Conservation (phyloP, 306 rosid genomes). For the Prunus salicina region DNA sequence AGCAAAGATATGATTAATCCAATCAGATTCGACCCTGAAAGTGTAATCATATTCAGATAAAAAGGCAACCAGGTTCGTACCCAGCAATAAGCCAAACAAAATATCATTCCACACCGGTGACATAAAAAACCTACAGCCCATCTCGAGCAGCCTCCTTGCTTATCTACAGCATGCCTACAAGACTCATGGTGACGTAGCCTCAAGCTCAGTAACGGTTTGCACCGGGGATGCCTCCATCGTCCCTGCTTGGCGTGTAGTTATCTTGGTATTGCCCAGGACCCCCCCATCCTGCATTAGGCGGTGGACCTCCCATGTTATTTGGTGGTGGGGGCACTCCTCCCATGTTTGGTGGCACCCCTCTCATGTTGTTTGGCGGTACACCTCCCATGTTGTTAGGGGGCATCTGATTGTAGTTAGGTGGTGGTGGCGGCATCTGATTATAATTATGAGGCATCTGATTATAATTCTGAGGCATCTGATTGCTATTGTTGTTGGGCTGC, state of each 20-base stretch:
- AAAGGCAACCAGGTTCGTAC: not conserved
- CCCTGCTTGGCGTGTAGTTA: constrained; percentile 36
- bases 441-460: constrained; percentile 14
- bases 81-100: not conserved
- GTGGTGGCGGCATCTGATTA: not conserved
- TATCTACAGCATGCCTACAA: constrained; percentile 31
- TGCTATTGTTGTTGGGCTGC: constrained; percentile 14
- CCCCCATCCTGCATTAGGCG: constrained; percentile 51
- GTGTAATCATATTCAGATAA: constrained; percentile 1
- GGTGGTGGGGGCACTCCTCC: constrained; percentile 8
- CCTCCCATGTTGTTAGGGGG: not conserved
- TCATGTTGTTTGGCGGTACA: constrained; percentile 31
- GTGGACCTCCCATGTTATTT: constrained; percentile 22
- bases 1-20: not conserved
- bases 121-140: not conserved
- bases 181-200: constrained; percentile 21
- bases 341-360: constrained; percentile 10
- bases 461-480: constrained; percentile 12
- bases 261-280: constrained; percentile 23
- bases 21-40: not conserved
- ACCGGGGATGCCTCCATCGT: constrained; percentile 28
- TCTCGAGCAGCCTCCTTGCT: not conserved
- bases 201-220: constrained; percentile 30
- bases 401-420: not conserved
- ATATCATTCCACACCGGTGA: not conserved